These are phyloP conservation scores for Suillus bovinus DNA, from an alignment of 768 basidiomycete species.

Conservation along the genomic window DNA sequence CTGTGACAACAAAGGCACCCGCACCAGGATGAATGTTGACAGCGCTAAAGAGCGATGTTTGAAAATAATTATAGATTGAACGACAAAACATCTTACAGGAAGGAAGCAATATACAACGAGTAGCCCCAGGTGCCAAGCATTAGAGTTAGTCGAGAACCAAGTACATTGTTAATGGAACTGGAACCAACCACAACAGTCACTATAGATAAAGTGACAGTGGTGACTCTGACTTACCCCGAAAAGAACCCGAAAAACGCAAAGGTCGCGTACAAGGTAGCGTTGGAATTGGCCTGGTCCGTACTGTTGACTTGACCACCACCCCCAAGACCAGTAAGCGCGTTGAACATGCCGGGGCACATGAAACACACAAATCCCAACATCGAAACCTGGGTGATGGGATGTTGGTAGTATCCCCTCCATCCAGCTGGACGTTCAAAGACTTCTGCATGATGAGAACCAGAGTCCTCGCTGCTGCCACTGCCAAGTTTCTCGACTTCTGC, in stretches of 20 bases:
- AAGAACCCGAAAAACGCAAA: conserved; percentile 67
- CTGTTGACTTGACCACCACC: conserved; percentile 74
- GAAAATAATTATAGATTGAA: background rate
- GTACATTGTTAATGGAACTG: conserved; percentile 74
- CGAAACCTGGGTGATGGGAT: conserved; percentile 42
- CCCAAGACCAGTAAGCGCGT: conserved; percentile 77
- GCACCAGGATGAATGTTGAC: conserved; percentile 37
- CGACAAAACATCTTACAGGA: conserved; percentile 35
- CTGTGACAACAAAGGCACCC: conserved; percentile 46
- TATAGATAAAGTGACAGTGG: background rate
- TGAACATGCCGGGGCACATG: conserved; percentile 71
- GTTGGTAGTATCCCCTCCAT: conserved; percentile 54
- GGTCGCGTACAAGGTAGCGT: conserved; percentile 62
- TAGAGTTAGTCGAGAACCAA: conserved; percentile 52
- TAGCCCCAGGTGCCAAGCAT: conserved; percentile 54
- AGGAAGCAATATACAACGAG: conserved; percentile 47
- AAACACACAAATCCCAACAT: conserved; percentile 68
- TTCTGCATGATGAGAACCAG: conserved; percentile 26
- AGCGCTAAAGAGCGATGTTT: conserved; percentile 41
- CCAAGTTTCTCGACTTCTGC: conserved; percentile 22
- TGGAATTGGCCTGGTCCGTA: conserved; percentile 66
- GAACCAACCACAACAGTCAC: background rate
- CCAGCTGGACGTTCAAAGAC: conserved; percentile 51
- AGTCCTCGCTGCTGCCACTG: conserved; percentile 30
- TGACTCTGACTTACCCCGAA: conserved; percentile 51